Evolutionary conservation across 2,329 filamentous ascomycete species (phyloP).

Genomic region (Neofusicoccum sp.): DNA sequence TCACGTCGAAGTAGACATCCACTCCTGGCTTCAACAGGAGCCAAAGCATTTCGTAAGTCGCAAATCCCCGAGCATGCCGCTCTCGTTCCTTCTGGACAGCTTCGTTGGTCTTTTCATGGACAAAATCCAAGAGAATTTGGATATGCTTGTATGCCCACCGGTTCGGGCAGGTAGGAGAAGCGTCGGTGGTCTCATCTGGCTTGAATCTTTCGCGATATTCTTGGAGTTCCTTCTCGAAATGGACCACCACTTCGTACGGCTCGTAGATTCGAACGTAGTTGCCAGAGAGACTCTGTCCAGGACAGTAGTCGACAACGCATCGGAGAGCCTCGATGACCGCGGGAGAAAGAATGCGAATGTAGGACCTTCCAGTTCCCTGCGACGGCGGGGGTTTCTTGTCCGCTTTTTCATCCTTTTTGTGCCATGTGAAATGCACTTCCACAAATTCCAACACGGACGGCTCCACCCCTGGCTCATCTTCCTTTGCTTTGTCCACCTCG

Average conservation of each 20-base stretch:
- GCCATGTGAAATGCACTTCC: neutral
- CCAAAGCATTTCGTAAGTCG: slow-evolving; percentile 20
- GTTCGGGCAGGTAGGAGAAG: slow-evolving; percentile 8
- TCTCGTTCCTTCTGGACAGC: slow-evolving; percentile 19
- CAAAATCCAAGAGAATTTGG: slow-evolving; percentile 20
- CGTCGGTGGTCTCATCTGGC: neutral
- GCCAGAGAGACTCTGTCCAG: slow-evolving; percentile 7
- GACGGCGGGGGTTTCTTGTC: neutral
- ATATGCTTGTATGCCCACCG: slow-evolving; percentile 21
- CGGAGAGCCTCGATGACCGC: slow-evolving; percentile 6
- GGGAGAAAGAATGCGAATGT: slow-evolving; percentile 13
- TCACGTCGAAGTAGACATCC: slow-evolving; percentile 19
- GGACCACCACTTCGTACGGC: slow-evolving; percentile 10
- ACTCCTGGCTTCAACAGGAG: slow-evolving; percentile 19
- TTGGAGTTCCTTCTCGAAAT: slow-evolving; percentile 15
- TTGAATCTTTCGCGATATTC: slow-evolving; percentile 5
- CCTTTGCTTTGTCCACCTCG: too few relatives aligned
- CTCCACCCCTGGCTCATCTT: too few relatives aligned
- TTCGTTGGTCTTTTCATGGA: slow-evolving; percentile 17
- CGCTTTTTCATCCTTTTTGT: neutral
- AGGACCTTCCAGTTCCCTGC: neutral
- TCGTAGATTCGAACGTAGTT: slow-evolving; percentile 2
- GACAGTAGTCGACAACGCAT: slow-evolving; percentile 18
- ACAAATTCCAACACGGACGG: neutral
- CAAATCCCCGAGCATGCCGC: slow-evolving; percentile 1